Percentiles rank a stretch among this genome's conserved stretches.
Conservation (phyloP, 75 land plant species). For the Pinus albicaulis region DNA sequence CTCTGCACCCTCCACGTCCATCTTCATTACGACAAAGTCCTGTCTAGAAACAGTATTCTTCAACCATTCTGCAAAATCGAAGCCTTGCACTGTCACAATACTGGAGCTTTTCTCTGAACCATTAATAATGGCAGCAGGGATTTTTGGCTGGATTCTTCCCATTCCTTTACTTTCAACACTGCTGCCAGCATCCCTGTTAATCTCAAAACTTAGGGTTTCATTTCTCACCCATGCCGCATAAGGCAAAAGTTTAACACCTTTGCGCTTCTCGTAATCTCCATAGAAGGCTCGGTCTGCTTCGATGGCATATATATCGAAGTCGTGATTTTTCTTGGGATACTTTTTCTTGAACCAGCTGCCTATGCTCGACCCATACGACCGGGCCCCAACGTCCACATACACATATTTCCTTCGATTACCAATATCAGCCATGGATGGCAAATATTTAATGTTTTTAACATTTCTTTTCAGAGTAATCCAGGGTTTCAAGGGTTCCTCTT, state of each 20-base stretch:
- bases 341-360: slow-evolving; percentile 55
- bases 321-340: slow-evolving; percentile 54
- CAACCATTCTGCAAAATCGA: slow-evolving; percentile 74
- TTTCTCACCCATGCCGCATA: slow-evolving; percentile 39
- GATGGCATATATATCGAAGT: slow-evolving; percentile 54
- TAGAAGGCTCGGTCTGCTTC: slow-evolving; percentile 39
- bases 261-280: slow-evolving; percentile 22
- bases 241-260: slow-evolving; percentile 21
- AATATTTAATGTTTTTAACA: slow-evolving; percentile 19
- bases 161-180: slow-evolving; percentile 37
- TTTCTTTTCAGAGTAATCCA: not conserved
- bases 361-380: slow-evolving; percentile 26
- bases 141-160: slow-evolving; percentile 48
- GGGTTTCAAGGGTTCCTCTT: slow-evolving; percentile 45
- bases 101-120: not conserved
- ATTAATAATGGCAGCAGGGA: not conserved
- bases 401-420: slow-evolving; percentile 43
- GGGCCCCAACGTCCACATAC: slow-evolving; percentile 60
- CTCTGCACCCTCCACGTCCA: slow-evolving; percentile 64
- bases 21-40: slow-evolving; percentile 86
- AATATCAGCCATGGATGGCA: slow-evolving; percentile 45
- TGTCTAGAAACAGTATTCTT: slow-evolving; percentile 34
- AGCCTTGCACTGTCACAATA: slow-evolving; percentile 17
- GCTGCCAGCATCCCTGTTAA: slow-evolving; percentile 19
- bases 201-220: slow-evolving; percentile 73